Base-by-base conservation (phyloP, 441 rosid genomes). In the Omphalea diandra region DNA sequence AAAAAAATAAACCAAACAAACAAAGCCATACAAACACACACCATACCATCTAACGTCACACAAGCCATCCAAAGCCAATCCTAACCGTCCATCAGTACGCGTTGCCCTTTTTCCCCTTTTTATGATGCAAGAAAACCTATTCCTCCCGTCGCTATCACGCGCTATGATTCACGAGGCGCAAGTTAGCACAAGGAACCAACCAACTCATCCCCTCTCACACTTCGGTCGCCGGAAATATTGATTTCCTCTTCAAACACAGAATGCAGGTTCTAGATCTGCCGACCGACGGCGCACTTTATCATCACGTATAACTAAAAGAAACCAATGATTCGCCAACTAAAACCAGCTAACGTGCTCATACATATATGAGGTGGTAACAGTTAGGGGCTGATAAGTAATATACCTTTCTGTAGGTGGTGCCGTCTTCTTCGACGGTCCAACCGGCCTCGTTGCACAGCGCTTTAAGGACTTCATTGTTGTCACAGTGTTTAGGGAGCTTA, bases 401-500 rank as follows among this genome's bases (percentile, higher is more conserved):
- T 57, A 91, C 97, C 95, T 89, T 89, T 32, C 94, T 90, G 67
- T 91, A 91, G 49, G 95, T 91, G 31, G 93, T 89, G 49, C 97
- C 97, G 56, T 91, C 97, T 7, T 77, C 75, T 57, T 91, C 95
- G 22, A 89, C 97, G 65, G 69, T 76, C 97, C 97, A 91, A 29
- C 97, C 97, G 61, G 95, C 97, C 63, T 91, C 97, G 36, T 83
- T 76, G 59, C 95, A 91, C 52, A 91, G 84, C 27, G 97, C 93
- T 78, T 87, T 91, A 74, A 91, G 91, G 50, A 91, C 95, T 59
- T 91, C 95, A 66, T 91, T 91, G 77, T 89, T 91, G 77, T 91
- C 97, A 65, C 93, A 94, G 84, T 94, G 99, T 80, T 94, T 90
- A 0, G 96, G 96, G 18, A 90, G 94, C 84, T 85, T 86, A 81